Evolutionary conservation across 345 rosid species (phyloP).

Genomic region (Acer campestre): DNA sequence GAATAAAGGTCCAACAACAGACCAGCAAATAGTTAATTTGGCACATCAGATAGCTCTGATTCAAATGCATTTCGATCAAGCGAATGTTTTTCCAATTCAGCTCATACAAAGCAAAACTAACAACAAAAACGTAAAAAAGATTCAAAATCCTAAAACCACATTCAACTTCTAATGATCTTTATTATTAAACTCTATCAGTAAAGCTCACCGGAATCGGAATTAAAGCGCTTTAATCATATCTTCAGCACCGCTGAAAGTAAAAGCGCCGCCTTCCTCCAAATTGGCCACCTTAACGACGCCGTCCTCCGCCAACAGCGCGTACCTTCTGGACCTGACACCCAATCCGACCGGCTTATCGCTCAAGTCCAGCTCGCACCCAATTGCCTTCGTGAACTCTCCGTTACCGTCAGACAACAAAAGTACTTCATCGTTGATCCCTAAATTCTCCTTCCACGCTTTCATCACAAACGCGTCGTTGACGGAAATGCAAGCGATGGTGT

Average conservation of each 20-base stretch:
- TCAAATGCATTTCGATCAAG: slow-evolving; percentile 6
- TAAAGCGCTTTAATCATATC: slow-evolving; percentile 76
- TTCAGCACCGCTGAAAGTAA: slow-evolving; percentile 84
- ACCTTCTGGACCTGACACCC: slow-evolving; percentile 81
- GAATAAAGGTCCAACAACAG: background rate
- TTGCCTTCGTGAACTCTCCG: slow-evolving; percentile 71
- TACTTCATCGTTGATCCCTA: slow-evolving; percentile 72
- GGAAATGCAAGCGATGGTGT: slow-evolving; percentile 84
- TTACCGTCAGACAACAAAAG: slow-evolving; percentile 74
- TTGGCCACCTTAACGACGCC: slow-evolving; percentile 84
- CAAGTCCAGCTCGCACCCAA: slow-evolving; percentile 82
- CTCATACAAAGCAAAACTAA: background rate
- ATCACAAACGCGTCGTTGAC: slow-evolving; percentile 93
- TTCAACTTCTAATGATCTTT: background rate
- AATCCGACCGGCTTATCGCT: slow-evolving; percentile 82
- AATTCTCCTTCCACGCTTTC: slow-evolving; percentile 81
- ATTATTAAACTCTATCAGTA: background rate
- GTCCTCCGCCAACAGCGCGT: slow-evolving; percentile 78
- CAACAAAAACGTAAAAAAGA: background rate
- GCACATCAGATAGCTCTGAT: background rate
- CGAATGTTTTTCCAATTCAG: background rate
- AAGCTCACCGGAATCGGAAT: slow-evolving; percentile 28
- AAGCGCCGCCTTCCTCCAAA: slow-evolving; percentile 92
- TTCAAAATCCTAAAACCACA: background rate
- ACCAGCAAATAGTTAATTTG: background rate